These are phyloP conservation scores for Delonix regia DNA, from an alignment of 306 rosid species.

Conservation along the genomic window DNA sequence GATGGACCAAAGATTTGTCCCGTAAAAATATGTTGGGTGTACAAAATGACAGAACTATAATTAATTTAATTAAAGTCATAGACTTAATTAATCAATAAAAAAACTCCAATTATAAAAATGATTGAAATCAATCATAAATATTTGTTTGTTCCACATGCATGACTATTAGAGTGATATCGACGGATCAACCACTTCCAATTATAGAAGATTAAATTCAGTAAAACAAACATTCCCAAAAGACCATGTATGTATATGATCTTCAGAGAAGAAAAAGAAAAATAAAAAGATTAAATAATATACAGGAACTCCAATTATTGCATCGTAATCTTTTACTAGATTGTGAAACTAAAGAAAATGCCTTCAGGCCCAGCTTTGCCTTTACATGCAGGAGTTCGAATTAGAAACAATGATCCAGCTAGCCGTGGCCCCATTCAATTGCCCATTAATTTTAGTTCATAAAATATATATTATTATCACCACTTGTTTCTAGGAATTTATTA, in stretches of 20 bases:
- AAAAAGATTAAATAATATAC: neutral
- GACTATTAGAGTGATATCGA: constrained; percentile 35
- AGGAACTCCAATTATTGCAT: constrained; percentile 35
- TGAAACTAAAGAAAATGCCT: constrained; percentile 6
- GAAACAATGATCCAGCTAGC: too few species aligned
- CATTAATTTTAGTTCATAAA: too few species aligned
- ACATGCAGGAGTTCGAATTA: neutral
- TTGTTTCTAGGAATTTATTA: too few species aligned
- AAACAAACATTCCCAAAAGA: constrained; percentile 38
- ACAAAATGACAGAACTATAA: constrained; percentile 10
- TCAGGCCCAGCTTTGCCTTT: neutral
- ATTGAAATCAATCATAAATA: neutral
- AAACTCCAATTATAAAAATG: neutral
- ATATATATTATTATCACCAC: too few species aligned
- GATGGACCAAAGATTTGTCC: constrained; percentile 6
- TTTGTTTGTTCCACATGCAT: neutral
- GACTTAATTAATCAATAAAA: constrained; percentile 13
- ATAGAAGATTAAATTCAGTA: constrained; percentile 32
- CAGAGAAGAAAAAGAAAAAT: neutral
- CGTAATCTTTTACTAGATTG: constrained; percentile 21
- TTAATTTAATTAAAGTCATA: constrained; percentile 16
- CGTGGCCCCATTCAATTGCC: too few species aligned
- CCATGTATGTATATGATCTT: constrained; percentile 26
- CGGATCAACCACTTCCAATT: constrained; percentile 43
- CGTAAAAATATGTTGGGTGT: neutral